These are phyloP conservation scores for Apiotrichum montevideense DNA, from an alignment of 1,284 basidiomycete species.

Conservation along the genomic window DNA sequence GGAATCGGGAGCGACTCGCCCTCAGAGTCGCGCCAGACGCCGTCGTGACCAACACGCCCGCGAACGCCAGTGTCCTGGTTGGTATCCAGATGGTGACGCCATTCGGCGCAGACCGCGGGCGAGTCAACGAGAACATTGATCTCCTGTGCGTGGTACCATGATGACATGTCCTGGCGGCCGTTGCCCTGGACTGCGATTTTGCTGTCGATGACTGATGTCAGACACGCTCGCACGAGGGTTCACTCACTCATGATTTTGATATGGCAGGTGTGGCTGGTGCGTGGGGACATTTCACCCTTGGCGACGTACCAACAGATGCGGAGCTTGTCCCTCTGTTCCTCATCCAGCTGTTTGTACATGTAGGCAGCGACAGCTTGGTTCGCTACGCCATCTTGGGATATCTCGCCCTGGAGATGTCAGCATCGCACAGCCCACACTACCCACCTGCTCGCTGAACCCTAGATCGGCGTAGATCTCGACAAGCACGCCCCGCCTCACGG, in stretches of 20 bases:
- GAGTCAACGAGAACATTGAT: slow-evolving; percentile 66
- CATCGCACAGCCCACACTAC: background rate
- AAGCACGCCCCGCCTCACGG: slow-evolving; percentile 57
- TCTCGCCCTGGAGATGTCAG: slow-evolving; percentile 17
- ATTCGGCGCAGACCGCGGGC: slow-evolving; percentile 54
- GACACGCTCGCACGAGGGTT: too few relatives aligned
- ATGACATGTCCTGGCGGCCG: slow-evolving; percentile 54
- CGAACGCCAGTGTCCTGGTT: slow-evolving; percentile 64
- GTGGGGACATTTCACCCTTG: slow-evolving; percentile 57
- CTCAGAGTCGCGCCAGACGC: slow-evolving; percentile 28
- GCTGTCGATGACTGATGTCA: slow-evolving; percentile 50
- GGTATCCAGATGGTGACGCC: slow-evolving; percentile 56
- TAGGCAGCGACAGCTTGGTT: slow-evolving; percentile 61
- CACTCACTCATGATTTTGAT: slow-evolving; percentile 60
- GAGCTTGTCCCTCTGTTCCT: slow-evolving; percentile 51
- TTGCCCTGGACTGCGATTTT: slow-evolving; percentile 55
- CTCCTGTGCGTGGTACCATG: slow-evolving; percentile 70
- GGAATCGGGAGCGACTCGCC: slow-evolving; percentile 17
- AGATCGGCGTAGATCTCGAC: slow-evolving; percentile 59
- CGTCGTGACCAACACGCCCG: slow-evolving; percentile 42
- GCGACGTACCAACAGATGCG: slow-evolving; percentile 57
- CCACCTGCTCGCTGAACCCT: slow-evolving; percentile 55
- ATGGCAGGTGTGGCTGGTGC: slow-evolving; percentile 57
- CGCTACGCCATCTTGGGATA: slow-evolving; percentile 64
- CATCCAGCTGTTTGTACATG: slow-evolving; percentile 55